Evolutionary conservation across 2,329 filamentous ascomycete genomes (phyloP).

Genomic region (Daldinia eschscholtzii): DNA sequence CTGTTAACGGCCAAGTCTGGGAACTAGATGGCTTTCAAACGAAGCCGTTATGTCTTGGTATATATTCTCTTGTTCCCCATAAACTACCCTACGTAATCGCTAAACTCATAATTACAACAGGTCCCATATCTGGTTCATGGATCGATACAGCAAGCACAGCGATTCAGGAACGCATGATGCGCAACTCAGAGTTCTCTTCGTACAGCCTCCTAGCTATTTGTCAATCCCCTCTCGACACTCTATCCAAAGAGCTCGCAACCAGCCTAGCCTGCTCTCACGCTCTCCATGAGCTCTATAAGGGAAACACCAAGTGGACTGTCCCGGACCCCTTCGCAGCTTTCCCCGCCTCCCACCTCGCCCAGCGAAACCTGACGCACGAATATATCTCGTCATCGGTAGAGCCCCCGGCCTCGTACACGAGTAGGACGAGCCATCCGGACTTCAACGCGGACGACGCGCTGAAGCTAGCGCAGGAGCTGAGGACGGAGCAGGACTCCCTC

Average conservation of each 20-base stretch:
- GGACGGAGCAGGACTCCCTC: conserved; percentile 57
- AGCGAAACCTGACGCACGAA: conserved; percentile 35
- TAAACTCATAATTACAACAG: conserved; percentile 53
- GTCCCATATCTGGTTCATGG: conserved; percentile 69
- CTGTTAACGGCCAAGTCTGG: conserved; percentile 81
- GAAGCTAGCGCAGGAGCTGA: conserved; percentile 56
- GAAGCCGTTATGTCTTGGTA: conserved; percentile 75
- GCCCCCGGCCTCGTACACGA: conserved; percentile 16
- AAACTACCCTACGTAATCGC: conserved; percentile 32
- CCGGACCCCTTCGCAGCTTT: conserved; percentile 38
- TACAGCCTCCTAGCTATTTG: conserved; percentile 84
- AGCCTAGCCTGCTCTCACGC: conserved; percentile 57
- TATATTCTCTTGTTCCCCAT: conserved; percentile 14
- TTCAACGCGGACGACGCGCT: conserved; percentile 49
- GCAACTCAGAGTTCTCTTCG: conserved; percentile 71
- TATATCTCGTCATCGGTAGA: conserved; percentile 17
- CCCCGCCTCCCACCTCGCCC: conserved; percentile 36
- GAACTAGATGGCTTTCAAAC: conserved; percentile 87
- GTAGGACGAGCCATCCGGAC: conserved; percentile 14
- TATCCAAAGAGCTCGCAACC: conserved; percentile 61
- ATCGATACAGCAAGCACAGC: conserved; percentile 71
- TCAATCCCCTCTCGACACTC: conserved; percentile 69
- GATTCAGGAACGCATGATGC: conserved; percentile 76
- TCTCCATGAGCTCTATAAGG: conserved; percentile 57
- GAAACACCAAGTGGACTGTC: conserved; percentile 57